Evolutionary conservation across 208 protist species (phyloP).

Genomic region (Trichomonas vaginalis): DNA sequence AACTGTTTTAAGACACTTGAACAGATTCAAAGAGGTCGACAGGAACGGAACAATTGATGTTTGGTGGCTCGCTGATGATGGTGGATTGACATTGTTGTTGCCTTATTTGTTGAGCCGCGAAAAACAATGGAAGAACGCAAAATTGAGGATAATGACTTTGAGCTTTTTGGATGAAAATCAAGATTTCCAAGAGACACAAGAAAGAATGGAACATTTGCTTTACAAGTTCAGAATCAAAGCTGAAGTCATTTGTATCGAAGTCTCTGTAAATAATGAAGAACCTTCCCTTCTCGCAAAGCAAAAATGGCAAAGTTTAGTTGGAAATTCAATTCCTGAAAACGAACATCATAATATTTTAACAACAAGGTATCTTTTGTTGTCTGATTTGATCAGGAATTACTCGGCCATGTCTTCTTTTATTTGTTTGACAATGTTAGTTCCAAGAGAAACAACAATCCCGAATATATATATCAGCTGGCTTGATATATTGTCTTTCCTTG

Average conservation of each 20-base stretch:
- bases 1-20: background rate
- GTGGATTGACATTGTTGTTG: conserved; percentile 20
- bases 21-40: background rate
- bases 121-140: background rate
- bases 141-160: background rate
- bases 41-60: conserved; percentile 3
- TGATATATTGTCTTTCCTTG: background rate
- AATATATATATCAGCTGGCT: background rate
- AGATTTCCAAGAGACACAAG: background rate
- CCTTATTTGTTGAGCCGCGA: conserved; percentile 26
- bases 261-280: too few species aligned
- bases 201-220: background rate
- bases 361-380: background rate
- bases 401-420: background rate
- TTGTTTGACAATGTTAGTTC: background rate
- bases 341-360: background rate
- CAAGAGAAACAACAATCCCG: background rate
- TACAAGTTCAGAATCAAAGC: conserved; percentile 3
- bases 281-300: background rate
- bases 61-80: conserved; percentile 28
- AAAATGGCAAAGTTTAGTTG: background rate
- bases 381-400: background rate
- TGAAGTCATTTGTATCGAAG: background rate
- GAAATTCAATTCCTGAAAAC: background rate
- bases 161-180: background rate